Evolutionary conservation across 345 rosid genomes (phyloP).

Genomic region (Salix suchowensis): DNA sequence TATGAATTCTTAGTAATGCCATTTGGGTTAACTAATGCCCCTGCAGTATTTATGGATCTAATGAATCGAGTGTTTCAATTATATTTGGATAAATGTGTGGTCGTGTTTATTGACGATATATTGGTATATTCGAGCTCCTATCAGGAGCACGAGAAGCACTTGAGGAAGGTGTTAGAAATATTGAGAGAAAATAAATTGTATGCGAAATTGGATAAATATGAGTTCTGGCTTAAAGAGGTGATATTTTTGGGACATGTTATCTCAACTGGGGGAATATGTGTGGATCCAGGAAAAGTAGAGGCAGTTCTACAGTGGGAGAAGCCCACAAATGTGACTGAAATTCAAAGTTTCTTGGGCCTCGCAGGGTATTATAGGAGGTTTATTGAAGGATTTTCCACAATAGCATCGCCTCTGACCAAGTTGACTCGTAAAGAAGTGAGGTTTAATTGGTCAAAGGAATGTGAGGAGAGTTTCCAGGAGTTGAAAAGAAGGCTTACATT

Average conservation of each 20-base stretch:
- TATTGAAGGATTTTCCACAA: neutral
- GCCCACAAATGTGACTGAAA: neutral
- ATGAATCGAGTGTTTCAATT: no score
- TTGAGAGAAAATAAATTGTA: no score
- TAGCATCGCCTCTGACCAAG: neutral
- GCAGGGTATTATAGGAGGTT: neutral
- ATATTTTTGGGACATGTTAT: neutral
- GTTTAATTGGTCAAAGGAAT: no score
- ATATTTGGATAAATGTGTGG: no score
- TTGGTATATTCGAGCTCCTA: neutral
- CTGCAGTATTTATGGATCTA: no score
- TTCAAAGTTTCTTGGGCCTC: neutral
- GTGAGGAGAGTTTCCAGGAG: no score
- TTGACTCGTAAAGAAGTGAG: no score
- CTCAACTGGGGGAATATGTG: neutral
- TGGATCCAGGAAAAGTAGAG: neutral
- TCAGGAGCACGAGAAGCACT: neutral
- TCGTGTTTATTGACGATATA: neutral
- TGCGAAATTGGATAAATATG: neutral
- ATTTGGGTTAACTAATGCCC: no score
- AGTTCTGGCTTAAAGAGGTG: neutral
- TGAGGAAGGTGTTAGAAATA: neutral
- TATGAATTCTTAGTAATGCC: no score
- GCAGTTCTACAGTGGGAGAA: neutral
- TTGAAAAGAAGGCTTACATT: no score